Evolutionary conservation across 2,329 filamentous ascomycete species (phyloP).

Genomic region (Rhexocercosporidium sp.): DNA sequence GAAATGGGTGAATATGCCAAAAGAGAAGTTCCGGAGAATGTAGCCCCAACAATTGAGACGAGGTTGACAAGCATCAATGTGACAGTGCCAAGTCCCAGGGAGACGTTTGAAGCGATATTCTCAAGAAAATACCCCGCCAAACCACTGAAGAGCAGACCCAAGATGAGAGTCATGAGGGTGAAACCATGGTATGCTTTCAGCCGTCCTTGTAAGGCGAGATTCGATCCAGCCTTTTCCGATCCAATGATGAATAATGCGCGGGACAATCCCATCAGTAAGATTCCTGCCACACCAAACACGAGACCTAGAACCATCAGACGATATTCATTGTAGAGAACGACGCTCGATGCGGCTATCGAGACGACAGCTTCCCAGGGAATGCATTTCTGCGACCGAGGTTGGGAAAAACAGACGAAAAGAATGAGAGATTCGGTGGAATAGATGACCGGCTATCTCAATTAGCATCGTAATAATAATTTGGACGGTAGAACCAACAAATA

Average conservation of each 20-base stretch:
- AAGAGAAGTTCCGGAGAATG: conserved; percentile 29
- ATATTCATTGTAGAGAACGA: conserved; percentile 36
- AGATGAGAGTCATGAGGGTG: conserved; percentile 32
- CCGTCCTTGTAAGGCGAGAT: conserved; percentile 18
- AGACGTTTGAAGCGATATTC: conserved; percentile 16
- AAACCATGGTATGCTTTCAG: conserved; percentile 32
- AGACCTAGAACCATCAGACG: conserved; percentile 39
- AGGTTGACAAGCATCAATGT: conserved; percentile 25
- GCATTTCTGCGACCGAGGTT: conserved; percentile 19
- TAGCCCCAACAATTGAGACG: conserved; percentile 23
- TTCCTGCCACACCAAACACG: conserved; percentile 27
- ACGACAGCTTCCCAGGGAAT: conserved; percentile 30
- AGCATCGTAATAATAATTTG: conserved; percentile 4
- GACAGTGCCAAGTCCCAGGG: conserved; percentile 17
- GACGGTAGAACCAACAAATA: conserved; percentile 34
- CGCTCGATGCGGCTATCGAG: conserved; percentile 16
- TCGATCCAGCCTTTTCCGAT: conserved; percentile 23
- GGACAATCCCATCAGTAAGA: conserved; percentile 32
- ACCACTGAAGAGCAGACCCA: conserved; percentile 32
- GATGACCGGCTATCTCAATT: conserved; percentile 32
- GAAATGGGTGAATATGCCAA: conserved; percentile 33
- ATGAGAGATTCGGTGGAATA: conserved; percentile 33
- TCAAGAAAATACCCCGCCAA: conserved; percentile 22
- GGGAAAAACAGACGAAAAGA: conserved; percentile 28
- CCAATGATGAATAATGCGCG: conserved; percentile 31